Evolutionary conservation across 768 basidiomycete genomes (phyloP), one percentile per base, ranked within the genome.

Genomic region (Inosperma sp.): DNA sequence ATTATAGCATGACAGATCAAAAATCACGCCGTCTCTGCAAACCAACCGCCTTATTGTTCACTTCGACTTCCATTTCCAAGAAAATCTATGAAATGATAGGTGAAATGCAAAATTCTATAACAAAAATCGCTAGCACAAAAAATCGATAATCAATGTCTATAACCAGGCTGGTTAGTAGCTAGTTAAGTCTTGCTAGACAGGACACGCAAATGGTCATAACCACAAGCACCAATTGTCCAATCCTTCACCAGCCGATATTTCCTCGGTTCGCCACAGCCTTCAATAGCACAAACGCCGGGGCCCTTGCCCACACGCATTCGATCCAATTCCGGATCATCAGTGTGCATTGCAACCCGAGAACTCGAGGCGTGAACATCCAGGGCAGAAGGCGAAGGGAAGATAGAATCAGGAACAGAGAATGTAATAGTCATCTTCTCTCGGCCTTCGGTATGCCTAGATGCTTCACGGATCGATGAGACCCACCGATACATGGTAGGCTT

Each of bases 221-320:
- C 85, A 62, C 86, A 89, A 2, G 82, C 83, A 2, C 83, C 85
- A 47, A 66, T 70, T 16, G 74, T 69, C 75, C 78, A 84, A 56
- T 86, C 79, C 48, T 68, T 76, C 17, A 84, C 82, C 4, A 86
- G 70, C 27, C 83, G 74, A 58, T 89, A 89, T 58, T 84, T 85
- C 54, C 84, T 69, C 14, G 59, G 62, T 27, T 67, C 69, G 3
- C 65, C 65, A 54, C 86, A 88, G 7, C 85, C 85, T 3, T 66
- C 66, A 0, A 84, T 75, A 27, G 80, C 80, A 53, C 87, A 88
- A 1, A 62, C 48, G 0, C 65, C 65, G 1, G 68, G 57, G 26
- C 60, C 55, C 51, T 55, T 52, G 22, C 61, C 55, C 13, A 54
- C 44, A 43, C 45, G 51, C 30, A 54, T 51, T 45, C 54, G 60